Conservation (phyloP, 2,329 filamentous ascomycete genomes). For the Cercospora zeina region DNA sequence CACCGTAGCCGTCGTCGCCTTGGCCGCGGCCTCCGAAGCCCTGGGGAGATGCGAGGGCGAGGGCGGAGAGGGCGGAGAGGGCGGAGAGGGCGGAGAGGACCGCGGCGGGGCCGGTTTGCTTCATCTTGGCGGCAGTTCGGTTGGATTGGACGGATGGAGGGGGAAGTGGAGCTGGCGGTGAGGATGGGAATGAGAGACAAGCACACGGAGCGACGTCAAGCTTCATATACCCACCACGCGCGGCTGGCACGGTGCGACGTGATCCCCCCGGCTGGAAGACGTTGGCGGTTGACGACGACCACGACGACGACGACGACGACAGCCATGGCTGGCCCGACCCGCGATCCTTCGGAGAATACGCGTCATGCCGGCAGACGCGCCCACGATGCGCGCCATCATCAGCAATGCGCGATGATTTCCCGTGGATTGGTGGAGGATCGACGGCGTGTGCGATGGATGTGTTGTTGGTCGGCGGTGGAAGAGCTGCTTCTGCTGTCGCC, state of each 20-base stretch:
- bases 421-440: constrained; percentile 4
- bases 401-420: neutral
- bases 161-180: neutral
- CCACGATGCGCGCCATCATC: neutral
- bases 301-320: neutral
- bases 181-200: neutral
- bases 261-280: constrained; percentile 11
- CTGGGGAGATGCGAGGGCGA: constrained; percentile 25
- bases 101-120: constrained; percentile 14
- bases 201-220: neutral
- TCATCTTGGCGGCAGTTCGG: constrained; percentile 18
- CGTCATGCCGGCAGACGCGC: constrained; percentile 28
- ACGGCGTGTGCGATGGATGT: neutral
- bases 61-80: constrained; percentile 21
- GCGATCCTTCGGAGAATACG: constrained; percentile 28
- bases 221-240: neutral
- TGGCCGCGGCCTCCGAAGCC: constrained; percentile 14
- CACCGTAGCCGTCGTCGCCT: constrained; percentile 13
- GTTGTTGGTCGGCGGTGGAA: constrained; percentile 3
- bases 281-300: constrained; percentile 8
- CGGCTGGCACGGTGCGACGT: neutral
- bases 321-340: too few species aligned
- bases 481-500: neutral
- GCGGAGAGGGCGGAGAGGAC: constrained; percentile 21
- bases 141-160: neutral